Conservation (phyloP, 2,329 filamentous ascomycete genomes). For the Aureobasidium leucospermi region DNA sequence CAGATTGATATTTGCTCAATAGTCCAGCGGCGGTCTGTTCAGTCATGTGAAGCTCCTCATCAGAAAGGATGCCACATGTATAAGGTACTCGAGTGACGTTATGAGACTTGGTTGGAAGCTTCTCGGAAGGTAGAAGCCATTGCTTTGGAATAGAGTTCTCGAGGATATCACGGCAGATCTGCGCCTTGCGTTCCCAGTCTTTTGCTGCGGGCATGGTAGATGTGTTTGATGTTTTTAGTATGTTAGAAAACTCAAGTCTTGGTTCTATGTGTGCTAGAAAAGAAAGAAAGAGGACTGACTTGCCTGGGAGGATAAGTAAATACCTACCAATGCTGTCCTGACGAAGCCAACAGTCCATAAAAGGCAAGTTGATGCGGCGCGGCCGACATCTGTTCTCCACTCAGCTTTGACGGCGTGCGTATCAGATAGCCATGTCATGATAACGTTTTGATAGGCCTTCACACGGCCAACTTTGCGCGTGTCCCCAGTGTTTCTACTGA, state of each 20-base stretch:
- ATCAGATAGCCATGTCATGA: neutral
- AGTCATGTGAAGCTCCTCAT: constrained; percentile 45
- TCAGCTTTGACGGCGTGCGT: neutral
- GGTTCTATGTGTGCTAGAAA: neutral
- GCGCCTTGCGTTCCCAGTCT: constrained; percentile 11
- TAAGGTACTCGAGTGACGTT: constrained; percentile 51
- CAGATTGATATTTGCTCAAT: constrained; percentile 33
- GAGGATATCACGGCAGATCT: constrained; percentile 13
- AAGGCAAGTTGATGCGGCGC: neutral
- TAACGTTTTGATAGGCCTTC: neutral
- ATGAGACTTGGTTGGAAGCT: constrained; percentile 46
- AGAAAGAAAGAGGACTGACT: neutral
- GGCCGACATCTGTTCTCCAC: neutral
- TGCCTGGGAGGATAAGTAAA: neutral
- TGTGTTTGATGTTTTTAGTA: neutral
- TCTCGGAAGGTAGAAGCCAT: constrained; percentile 47
- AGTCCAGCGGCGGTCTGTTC: constrained; percentile 34
- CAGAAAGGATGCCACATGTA: constrained; percentile 52
- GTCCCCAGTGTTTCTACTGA: neutral
- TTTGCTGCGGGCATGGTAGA: constrained; percentile 12
- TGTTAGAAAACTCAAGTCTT: neutral
- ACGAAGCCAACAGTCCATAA: neutral
- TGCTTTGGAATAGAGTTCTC: constrained; percentile 47
- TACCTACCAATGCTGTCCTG: neutral
- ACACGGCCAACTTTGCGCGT: neutral